These are phyloP conservation scores for Colletotrichum higginsianum DNA, from an alignment of 2,329 filamentous ascomycete species.

Conservation along the genomic window DNA sequence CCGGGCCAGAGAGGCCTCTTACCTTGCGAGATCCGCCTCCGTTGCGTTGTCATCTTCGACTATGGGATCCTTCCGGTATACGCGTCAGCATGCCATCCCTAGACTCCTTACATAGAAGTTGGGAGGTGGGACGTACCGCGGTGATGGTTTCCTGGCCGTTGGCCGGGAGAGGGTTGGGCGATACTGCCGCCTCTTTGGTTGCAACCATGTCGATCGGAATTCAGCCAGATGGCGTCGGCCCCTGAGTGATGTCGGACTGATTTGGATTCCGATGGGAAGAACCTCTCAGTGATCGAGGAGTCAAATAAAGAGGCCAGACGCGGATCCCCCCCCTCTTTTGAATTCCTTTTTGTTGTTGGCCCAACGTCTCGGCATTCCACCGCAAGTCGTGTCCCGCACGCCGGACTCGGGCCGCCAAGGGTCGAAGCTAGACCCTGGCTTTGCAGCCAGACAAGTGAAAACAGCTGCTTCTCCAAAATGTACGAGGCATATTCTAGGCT, in stretches of 20 bases:
- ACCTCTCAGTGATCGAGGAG: too few species aligned
- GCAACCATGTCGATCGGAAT: neutral
- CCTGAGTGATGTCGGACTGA: neutral
- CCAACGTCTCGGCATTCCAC: too few species aligned
- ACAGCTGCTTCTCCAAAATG: neutral
- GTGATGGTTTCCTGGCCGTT: neutral
- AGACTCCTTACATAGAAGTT: too few species aligned
- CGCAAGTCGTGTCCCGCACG: neutral
- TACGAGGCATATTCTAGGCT: neutral
- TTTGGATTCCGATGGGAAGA: neutral
- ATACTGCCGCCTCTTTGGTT: neutral
- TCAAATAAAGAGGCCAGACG: neutral
- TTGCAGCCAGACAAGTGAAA: neutral
- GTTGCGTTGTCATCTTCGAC: too few species aligned
- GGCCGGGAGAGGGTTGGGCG: neutral
- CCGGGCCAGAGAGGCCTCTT: too few species aligned
- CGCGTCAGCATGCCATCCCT: too few species aligned
- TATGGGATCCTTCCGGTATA: too few species aligned
- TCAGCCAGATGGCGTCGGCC: neutral
- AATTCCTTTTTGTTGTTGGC: too few species aligned
- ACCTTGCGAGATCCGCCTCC: too few species aligned
- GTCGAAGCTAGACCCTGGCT: neutral
- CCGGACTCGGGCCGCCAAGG: neutral
- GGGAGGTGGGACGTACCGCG: too few species aligned
- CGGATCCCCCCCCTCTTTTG: too few species aligned